A percentile compares a stretch with the other conserved stretches of the same genome.
phyloP scores from a whole-genome alignment of 2,329 filamentous ascomycete genomes.

The Fusarium poae region DNA sequence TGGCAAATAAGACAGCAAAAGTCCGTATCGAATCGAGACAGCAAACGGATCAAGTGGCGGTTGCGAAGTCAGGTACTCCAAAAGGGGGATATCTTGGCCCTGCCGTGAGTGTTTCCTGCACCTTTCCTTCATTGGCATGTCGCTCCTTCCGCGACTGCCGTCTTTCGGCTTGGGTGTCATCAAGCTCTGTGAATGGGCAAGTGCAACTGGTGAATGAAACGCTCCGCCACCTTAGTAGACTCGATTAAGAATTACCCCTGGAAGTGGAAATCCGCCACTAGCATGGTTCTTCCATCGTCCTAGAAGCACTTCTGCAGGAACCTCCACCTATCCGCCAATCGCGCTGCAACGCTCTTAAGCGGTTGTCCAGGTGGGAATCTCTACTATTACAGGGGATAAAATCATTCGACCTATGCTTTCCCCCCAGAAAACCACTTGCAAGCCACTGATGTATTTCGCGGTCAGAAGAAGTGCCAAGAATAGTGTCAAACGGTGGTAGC shows the following conservation, averaged over 20 bases:
- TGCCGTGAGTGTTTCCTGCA: conserved; percentile 22
- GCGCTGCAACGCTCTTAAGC: conserved; percentile 28
- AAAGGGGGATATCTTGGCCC: conserved; percentile 22
- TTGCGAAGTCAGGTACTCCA: conserved; percentile 11
- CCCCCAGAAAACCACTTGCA: conserved; percentile 33
- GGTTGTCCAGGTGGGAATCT: neutral
- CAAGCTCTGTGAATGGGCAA: conserved; percentile 36
- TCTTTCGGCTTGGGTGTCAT: conserved; percentile 34
- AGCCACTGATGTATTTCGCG: conserved; percentile 13
- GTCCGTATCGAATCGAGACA: neutral
- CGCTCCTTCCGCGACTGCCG: conserved; percentile 28
- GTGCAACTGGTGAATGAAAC: conserved; percentile 45
- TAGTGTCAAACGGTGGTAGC: neutral
- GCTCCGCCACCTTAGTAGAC: conserved; percentile 47
- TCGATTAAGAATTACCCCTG: conserved; percentile 36
- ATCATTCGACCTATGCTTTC: conserved; percentile 4
- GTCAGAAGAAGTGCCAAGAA: conserved; percentile 3
- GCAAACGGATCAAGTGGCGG: conserved; percentile 5
- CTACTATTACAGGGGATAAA: neutral
- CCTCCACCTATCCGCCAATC: conserved; percentile 39
- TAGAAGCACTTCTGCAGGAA: conserved; percentile 36
- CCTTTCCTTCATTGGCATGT: conserved; percentile 16
- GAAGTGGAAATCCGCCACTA: conserved; percentile 8
- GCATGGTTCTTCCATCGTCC: neutral
- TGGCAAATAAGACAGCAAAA: conserved; percentile 15